These are phyloP conservation scores for Zygosaccharomyces kombuchaensis DNA, from an alignment of 805 yeast species.

Conservation along the genomic window DNA sequence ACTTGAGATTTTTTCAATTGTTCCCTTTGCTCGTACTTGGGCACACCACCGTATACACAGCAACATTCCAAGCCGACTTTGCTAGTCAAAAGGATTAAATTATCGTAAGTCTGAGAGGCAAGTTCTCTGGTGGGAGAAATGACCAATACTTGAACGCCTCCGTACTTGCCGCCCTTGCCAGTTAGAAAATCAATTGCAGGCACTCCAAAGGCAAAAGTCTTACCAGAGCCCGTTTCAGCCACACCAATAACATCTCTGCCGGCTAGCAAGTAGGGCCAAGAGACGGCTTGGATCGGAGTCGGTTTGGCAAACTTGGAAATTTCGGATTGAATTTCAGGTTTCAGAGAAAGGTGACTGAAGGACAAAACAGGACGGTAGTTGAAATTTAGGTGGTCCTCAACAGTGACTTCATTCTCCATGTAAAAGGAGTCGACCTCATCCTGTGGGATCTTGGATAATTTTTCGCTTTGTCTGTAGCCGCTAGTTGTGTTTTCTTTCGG, in stretches of 20 bases:
- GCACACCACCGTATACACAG: conserved; percentile 95
- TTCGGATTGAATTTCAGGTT: conserved; percentile 52
- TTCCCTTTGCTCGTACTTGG: conserved; percentile 84
- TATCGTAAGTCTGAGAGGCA: conserved; percentile 90
- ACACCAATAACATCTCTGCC: conserved; percentile 91
- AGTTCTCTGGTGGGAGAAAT: conserved; percentile 97
- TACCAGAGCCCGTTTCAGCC: conserved; percentile 98
- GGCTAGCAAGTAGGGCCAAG: conserved; percentile 86
- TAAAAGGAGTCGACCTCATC: conserved; percentile 60
- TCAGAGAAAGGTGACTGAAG: conserved; percentile 58
- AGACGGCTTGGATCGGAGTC: conserved; percentile 89
- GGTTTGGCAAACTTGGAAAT: conserved; percentile 79
- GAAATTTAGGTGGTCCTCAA: conserved; percentile 61
- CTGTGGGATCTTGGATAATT: conserved; percentile 42
- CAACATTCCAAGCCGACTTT: conserved; percentile 63
- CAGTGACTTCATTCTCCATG: conserved; percentile 66
- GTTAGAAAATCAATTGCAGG: conserved; percentile 81
- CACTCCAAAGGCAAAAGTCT: conserved; percentile 94
- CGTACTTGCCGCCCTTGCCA: conserved; percentile 18
- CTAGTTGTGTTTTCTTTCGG: conserved; percentile 6
- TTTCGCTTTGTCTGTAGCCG: conserved; percentile 39
- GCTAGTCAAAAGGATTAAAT: conserved; percentile 59
- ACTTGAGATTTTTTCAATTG: conserved; percentile 64
- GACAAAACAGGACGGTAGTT: conserved; percentile 63
- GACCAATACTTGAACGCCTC: conserved; percentile 69